Base-by-base conservation (phyloP, 768 basidiomycete species). In the Obba rivulosa region DNA sequence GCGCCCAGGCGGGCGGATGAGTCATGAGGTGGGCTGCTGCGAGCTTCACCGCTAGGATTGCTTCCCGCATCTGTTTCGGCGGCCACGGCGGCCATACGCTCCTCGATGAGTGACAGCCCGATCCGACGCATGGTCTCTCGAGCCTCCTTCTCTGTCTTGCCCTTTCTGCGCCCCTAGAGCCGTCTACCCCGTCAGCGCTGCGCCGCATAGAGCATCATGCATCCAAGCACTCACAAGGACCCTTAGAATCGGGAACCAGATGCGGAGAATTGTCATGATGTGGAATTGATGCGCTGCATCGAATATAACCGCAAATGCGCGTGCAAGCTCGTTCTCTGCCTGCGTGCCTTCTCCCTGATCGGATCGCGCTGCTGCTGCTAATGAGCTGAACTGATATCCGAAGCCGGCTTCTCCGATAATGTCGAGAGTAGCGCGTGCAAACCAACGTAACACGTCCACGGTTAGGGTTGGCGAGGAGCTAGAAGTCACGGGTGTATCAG, bases 321-420 rank as follows among this genome's bases (percentile, higher is more conserved):
- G 56, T n/a, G 81, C 73, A 16, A 83, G 74, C 57, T 80, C 75
- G 59, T 76, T 74, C 45, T 66, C 68, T 42, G 69, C 66, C 66
- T 55, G 2, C 66, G 60, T 34, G 67, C 53, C 45, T 69, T 69
- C n/a, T 61, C 57, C 45, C 71, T 70, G 45, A 61, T 66, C 55
- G 67, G 70, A 8, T 61, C 64, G 66, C 3, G 54, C 53, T 2
- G 62, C 57, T 21, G 57, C 53, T 18, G 64, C 56, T n/a, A 85
- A 72, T 8, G 82, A 69, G 45, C 78, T 66, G 65, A 85, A 81
- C 16, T 66, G 58, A 61, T 72, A 77, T 56, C 64, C 70, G 57
- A 84, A 87, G 55, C 84, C 82, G 5, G 87, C 83, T 34, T 85
- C 69, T 8, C 87, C 87, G 43, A 92, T 89, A 46, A 87, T 77